A percentile compares a stretch with the other conserved stretches of the same genome.
Conservation (phyloP, 352 stramenopile species). For the Aphanomyces euteiches region DNA sequence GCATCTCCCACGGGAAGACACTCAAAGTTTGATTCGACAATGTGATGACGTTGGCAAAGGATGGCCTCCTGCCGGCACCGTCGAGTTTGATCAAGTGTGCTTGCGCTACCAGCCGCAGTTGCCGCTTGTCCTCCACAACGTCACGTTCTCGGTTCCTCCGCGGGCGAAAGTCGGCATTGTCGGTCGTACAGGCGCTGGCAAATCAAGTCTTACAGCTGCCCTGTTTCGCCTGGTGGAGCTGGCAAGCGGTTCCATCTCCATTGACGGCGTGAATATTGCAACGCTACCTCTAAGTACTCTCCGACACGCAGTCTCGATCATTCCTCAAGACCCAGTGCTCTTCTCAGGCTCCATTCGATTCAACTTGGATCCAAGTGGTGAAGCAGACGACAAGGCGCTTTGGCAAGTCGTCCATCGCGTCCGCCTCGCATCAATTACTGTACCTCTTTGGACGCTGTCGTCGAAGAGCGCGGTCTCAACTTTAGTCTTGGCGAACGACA, state of each 20-base stretch:
- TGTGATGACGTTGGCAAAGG: neutral
- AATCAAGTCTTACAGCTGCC: slow-evolving; percentile 60
- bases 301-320: slow-evolving; percentile 61
- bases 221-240: slow-evolving; percentile 76
- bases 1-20: neutral
- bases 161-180: slow-evolving; percentile 50
- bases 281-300: slow-evolving; percentile 59
- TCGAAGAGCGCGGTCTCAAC: slow-evolving; percentile 28
- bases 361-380: slow-evolving; percentile 66
- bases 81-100: slow-evolving; percentile 65
- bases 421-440: slow-evolving; percentile 56
- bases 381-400: slow-evolving; percentile 75
- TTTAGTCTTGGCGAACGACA: slow-evolving; percentile 35
- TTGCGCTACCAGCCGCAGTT: slow-evolving; percentile 55
- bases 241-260: slow-evolving; percentile 52
- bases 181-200: slow-evolving; percentile 55
- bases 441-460: slow-evolving; percentile 77
- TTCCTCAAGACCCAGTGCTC: slow-evolving; percentile 83
- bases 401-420: slow-evolving; percentile 80
- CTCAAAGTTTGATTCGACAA: neutral
- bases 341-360: slow-evolving; percentile 76
- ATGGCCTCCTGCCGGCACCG: slow-evolving; percentile 58
- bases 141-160: slow-evolving; percentile 53
- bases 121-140: slow-evolving; percentile 34
- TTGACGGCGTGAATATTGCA: slow-evolving; percentile 71